phyloP scores from a whole-genome alignment of 2,329 filamentous ascomycete genomes.

The Neonectria faginata region DNA sequence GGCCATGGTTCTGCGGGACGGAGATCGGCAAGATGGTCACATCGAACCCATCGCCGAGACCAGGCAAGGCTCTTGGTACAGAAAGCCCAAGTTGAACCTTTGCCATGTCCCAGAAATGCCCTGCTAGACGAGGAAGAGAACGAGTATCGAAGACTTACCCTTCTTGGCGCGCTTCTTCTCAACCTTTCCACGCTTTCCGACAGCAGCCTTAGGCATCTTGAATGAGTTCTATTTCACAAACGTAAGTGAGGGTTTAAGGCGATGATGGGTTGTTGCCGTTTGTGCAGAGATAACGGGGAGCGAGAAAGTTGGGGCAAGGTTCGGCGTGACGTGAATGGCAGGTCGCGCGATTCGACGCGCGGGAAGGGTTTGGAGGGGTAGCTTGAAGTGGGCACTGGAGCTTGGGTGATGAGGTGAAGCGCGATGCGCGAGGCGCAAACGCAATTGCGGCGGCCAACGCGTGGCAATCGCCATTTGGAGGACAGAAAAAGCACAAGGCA shows the following conservation, averaged over 20 bases:
- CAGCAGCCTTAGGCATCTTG: conserved; percentile 70
- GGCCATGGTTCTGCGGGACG: neutral
- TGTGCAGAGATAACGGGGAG: neutral
- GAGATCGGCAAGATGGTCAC: neutral
- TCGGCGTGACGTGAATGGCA: neutral
- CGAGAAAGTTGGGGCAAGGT: neutral
- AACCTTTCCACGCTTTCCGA: conserved; percentile 65
- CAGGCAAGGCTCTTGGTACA: neutral
- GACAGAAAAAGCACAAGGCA: conserved; percentile 29
- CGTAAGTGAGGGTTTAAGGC: conserved; percentile 36
- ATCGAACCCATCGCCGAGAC: neutral
- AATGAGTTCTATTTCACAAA: conserved; percentile 45
- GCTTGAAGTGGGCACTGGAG: conserved; percentile 36
- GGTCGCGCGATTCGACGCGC: conserved; percentile 16
- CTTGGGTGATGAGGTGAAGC: conserved; percentile 27
- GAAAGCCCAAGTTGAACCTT: too few relatives aligned
- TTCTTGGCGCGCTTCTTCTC: conserved; percentile 70
- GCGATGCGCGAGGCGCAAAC: conserved; percentile 48
- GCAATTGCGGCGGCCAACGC: conserved; percentile 44
- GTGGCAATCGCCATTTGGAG: conserved; percentile 33
- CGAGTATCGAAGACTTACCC: conserved; percentile 57
- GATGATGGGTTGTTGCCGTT: too few relatives aligned
- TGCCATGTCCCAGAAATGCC: neutral
- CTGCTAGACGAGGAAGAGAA: neutral
- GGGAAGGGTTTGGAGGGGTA: conserved; percentile 38